Evolutionary conservation across 768 basidiomycete genomes (phyloP).

Genomic region (Lanmaoa pseudosensibilis): DNA sequence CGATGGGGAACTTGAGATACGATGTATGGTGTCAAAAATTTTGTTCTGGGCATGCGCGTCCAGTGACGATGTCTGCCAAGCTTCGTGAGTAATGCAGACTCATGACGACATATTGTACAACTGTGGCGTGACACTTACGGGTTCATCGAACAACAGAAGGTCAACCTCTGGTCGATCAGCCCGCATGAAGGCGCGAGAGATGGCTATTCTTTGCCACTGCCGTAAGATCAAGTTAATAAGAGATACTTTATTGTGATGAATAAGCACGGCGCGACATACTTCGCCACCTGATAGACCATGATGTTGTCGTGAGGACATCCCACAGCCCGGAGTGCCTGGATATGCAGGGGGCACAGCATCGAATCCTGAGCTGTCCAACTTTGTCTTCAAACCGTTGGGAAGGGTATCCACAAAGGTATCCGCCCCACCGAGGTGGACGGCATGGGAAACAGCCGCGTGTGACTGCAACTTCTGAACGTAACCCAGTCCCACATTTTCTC

Average conservation of each 20-base stretch:
- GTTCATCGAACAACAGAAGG: slow-evolving; percentile 82
- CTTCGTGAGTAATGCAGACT: not conserved
- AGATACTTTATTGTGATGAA: slow-evolving; percentile 13
- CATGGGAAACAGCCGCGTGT: slow-evolving; percentile 55
- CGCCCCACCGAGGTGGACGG: slow-evolving; percentile 73
- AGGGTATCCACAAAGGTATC: slow-evolving; percentile 62
- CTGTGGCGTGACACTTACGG: slow-evolving; percentile 44
- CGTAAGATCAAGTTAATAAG: slow-evolving; percentile 15
- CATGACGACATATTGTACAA: slow-evolving; percentile 5
- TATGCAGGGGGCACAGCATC: slow-evolving; percentile 43
- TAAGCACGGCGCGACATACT: slow-evolving; percentile 42
- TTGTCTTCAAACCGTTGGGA: slow-evolving; percentile 72
- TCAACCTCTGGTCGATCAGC: slow-evolving; percentile 74
- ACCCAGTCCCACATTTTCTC: slow-evolving; percentile 87
- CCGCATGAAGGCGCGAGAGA: slow-evolving; percentile 86
- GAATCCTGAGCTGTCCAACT: slow-evolving; percentile 62
- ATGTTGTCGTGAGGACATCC: slow-evolving; percentile 38
- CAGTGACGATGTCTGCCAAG: slow-evolving; percentile 67
- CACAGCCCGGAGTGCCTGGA: slow-evolving; percentile 31
- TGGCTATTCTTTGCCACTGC: slow-evolving; percentile 86
- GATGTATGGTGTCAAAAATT: slow-evolving; percentile 73
- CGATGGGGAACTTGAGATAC: slow-evolving; percentile 55
- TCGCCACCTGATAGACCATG: slow-evolving; percentile 85
- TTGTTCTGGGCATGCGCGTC: slow-evolving; percentile 79
- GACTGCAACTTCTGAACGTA: slow-evolving; percentile 62